These are phyloP conservation scores for Lenzites betulinus DNA, from an alignment of 768 basidiomycete genomes.

Conservation along the genomic window DNA sequence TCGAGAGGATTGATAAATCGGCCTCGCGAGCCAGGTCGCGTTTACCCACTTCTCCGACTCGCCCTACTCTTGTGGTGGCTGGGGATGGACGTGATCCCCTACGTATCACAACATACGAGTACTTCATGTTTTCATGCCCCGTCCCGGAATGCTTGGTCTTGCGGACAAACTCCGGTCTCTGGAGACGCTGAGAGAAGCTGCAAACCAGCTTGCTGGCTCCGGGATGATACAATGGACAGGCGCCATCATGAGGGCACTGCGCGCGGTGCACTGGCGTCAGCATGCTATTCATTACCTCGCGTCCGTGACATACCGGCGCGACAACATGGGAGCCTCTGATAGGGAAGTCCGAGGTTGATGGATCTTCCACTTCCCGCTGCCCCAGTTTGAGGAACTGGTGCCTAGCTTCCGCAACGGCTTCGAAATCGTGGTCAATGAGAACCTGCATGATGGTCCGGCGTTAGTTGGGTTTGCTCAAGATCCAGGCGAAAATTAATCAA, in stretches of 20 bases:
- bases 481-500: neutral
- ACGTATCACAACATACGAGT: conserved; percentile 88
- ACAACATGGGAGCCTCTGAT: conserved; percentile 76
- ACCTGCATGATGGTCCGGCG: conserved; percentile 48
- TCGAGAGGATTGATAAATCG: conserved; percentile 17
- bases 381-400: conserved; percentile 70
- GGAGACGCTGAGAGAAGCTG: conserved; percentile 85
- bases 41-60: conserved; percentile 55
- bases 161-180: conserved; percentile 83
- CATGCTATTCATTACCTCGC: neutral
- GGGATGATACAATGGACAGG: conserved; percentile 75
- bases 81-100: conserved; percentile 67
- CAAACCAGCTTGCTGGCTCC: conserved; percentile 61
- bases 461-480: neutral
- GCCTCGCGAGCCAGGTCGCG: conserved; percentile 43
- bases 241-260: conserved; percentile 89
- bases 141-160: conserved; percentile 82
- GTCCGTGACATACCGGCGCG: conserved; percentile 66
- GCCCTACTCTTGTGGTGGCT: conserved; percentile 42
- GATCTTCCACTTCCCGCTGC: conserved; percentile 54
- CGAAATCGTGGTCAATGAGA: conserved; percentile 87
- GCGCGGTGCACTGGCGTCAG: conserved; percentile 12
- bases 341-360: conserved; percentile 37
- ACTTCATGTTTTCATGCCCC: conserved; percentile 86
- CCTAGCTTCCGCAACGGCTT: conserved; percentile 74